A percentile compares a stretch with the other conserved stretches of the same genome.
Evolutionary conservation across 106 monocot genomes (phyloP).

Genomic region (Platanthera zijinensis): DNA sequence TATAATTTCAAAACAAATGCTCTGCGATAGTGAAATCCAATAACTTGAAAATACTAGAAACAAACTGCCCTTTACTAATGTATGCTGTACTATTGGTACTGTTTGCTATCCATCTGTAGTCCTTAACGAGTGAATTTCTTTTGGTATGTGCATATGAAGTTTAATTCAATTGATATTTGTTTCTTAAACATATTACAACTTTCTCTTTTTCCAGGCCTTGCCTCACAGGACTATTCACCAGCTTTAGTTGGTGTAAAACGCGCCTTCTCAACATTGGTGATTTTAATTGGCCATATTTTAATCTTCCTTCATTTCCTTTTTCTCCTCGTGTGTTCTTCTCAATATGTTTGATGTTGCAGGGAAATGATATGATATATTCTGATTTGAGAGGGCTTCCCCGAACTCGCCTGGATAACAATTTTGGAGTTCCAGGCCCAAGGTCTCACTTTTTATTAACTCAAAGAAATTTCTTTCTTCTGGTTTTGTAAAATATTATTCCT

Average conservation of each 20-base stretch:
- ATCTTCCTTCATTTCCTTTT: background rate
- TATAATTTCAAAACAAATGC: too few relatives aligned
- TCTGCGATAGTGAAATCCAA: too few relatives aligned
- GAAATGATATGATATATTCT: constrained; percentile 22
- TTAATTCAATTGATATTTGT: background rate
- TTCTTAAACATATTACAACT: background rate
- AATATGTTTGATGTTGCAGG: constrained; percentile 14
- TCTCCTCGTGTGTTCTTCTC: background rate
- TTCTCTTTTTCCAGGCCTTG: background rate
- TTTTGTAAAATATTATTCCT: too few relatives aligned
- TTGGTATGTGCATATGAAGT: background rate
- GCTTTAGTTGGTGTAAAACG: constrained; percentile 27
- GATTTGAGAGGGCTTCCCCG: constrained; percentile 44
- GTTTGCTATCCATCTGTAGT: too few relatives aligned
- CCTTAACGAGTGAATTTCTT: constrained; percentile 1
- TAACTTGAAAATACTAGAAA: too few relatives aligned
- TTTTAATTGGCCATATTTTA: background rate
- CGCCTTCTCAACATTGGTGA: constrained; percentile 27
- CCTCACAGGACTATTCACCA: constrained; percentile 1
- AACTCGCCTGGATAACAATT: constrained; percentile 28
- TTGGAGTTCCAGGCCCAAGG: constrained; percentile 26
- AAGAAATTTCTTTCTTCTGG: too few relatives aligned
- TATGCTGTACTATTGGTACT: too few relatives aligned
- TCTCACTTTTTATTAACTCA: background rate
- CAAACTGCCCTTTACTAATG: too few relatives aligned